Evolutionary conservation across 768 basidiomycete species (phyloP), one percentile per base, ranked within the genome.

Genomic region (Lactarius indigo): DNA sequence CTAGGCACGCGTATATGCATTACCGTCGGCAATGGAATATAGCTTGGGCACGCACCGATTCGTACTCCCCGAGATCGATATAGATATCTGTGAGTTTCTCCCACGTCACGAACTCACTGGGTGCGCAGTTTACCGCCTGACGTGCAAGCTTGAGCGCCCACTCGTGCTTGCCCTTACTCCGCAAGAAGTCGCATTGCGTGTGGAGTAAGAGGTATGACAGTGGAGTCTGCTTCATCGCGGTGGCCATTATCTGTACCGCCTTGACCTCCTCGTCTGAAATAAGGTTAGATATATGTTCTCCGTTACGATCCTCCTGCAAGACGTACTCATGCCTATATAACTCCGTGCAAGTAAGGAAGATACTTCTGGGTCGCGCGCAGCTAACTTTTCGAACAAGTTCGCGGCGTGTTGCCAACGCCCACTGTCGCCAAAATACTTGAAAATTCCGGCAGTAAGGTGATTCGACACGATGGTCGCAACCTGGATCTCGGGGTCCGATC

Each of bases 81-180:
- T 96, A 97, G 61, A 96, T 79, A 70, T 98, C 93, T 0, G 96
- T 96, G 72, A 98, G 79, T 78, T 97, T 98, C 74, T 98, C 95
- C 96, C 97, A 99, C 0, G 96, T 98, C 23, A 97, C 92, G 70
- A 99, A 98, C 76, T 99, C 97, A 79, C 92, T 95, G 7, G 97
- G 97, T 0, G 97, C 97, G 71, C 95, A 96, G 71, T 98, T 98
- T 74, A 98, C 97, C 0, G 97, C 97, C 73, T 98, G 93, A 68
- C 86, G 85, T 0, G 96, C 96, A 42, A 99, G 80, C 74, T 93
- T 90, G 64, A 96, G 82, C 0, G 96, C 96, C 93, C 94, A 98
- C 35, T 91, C 91, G 42, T 81, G 75, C 73, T 89, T 89, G 58
- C 89, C 90, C 74, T 98, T 98, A 0, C 86, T 86, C 1, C 92